These are phyloP conservation scores for Phytophthora citrophthora DNA, from an alignment of 352 stramenopile genomes.

Conservation along the genomic window DNA sequence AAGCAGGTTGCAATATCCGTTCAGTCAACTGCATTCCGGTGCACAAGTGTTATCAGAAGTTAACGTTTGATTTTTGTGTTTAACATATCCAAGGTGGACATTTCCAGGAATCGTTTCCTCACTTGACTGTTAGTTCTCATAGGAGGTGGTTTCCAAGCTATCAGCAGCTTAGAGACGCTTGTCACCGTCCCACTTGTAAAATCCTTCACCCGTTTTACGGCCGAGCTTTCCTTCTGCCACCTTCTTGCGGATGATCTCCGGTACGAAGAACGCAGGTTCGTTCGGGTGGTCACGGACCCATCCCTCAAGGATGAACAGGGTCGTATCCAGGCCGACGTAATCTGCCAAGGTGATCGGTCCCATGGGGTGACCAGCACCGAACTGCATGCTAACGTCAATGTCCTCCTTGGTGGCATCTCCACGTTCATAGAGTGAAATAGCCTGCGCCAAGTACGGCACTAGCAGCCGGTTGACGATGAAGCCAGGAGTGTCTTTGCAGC, in stretches of 20 bases:
- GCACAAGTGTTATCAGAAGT: neutral
- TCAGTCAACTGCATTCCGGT: neutral
- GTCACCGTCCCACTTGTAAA: constrained; percentile 94
- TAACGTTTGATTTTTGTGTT: too few relatives aligned
- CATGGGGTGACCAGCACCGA: constrained; percentile 98
- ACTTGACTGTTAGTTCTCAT: neutral
- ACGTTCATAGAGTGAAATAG: constrained; percentile 95
- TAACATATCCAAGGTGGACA: too few relatives aligned
- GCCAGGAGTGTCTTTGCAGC: constrained; percentile 95
- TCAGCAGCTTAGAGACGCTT: constrained; percentile 65
- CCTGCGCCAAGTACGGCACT: constrained; percentile 82
- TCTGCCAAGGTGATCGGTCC: constrained; percentile 94
- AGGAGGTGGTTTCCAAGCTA: neutral
- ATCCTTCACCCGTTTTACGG: constrained; percentile 96
- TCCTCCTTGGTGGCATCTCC: constrained; percentile 95
- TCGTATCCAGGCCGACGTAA: constrained; percentile 98
- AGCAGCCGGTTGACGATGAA: constrained; percentile 98
- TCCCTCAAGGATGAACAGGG: constrained; percentile 95
- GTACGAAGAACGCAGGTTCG: constrained; percentile 96
- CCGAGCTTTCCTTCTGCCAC: constrained; percentile 95
- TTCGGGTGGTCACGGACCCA: constrained; percentile 97
- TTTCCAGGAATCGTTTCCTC: neutral
- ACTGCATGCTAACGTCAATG: constrained; percentile 98
- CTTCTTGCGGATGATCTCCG: constrained; percentile 91
- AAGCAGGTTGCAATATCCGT: neutral